A percentile compares a stretch with the other conserved stretches of the same genome.
Evolutionary conservation across 2,329 filamentous ascomycete species (phyloP).

Genomic region (Cytospora piceicola): DNA sequence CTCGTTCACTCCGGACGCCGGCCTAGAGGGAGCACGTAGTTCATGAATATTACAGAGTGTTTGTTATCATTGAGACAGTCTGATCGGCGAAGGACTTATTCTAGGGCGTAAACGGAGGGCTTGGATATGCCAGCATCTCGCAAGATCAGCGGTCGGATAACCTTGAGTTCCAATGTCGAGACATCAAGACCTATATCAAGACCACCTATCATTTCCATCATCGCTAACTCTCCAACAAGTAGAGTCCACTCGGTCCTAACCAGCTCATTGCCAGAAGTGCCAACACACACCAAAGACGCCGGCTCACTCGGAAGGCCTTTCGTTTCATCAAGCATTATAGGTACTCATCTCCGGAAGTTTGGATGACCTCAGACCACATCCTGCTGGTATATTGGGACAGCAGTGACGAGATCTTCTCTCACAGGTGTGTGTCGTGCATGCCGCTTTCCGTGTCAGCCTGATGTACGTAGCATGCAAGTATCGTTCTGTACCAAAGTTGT

Average conservation of each 20-base stretch:
- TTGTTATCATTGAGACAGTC: background rate
- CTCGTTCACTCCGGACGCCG: background rate
- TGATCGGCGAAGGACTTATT: background rate
- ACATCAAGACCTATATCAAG: too few species aligned
- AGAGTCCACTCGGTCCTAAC: background rate
- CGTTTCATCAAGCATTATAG: background rate
- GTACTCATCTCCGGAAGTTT: background rate
- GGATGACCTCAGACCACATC: background rate
- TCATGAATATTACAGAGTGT: background rate
- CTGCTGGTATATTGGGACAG: too few species aligned
- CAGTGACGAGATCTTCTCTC: background rate
- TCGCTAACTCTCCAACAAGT: background rate
- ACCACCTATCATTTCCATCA: too few species aligned
- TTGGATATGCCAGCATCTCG: background rate
- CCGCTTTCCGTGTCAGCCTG: background rate
- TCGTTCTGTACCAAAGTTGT: slow-evolving; percentile 5
- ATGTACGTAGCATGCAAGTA: slow-evolving; percentile 11
- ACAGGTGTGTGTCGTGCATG: background rate
- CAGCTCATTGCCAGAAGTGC: background rate
- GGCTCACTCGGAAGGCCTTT: background rate
- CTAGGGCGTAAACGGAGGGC: background rate
- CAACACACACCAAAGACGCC: background rate
- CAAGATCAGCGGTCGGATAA: background rate
- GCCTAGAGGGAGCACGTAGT: background rate
- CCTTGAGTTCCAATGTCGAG: background rate